A percentile compares a stretch with the other conserved stretches of the same genome.
These are phyloP conservation scores for Pichia sp. DNA, from an alignment of 1,139 yeast genomes.

Conservation along the genomic window DNA sequence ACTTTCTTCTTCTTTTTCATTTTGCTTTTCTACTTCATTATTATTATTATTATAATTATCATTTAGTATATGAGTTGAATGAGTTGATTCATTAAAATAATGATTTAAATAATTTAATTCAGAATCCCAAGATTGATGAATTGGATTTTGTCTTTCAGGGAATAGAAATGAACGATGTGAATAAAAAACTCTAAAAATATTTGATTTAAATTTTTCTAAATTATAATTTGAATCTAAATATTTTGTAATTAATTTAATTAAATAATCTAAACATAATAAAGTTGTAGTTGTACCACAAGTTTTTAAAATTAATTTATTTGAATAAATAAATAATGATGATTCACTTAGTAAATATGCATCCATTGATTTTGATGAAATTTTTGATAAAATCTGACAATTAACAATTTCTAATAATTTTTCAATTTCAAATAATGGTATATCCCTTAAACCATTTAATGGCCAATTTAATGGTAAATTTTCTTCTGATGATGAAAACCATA, in stretches of 20 bases:
- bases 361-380: slow-evolving; percentile 56
- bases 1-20: slow-evolving; percentile 54
- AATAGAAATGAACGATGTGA: slow-evolving; percentile 91
- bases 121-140: slow-evolving; percentile 80
- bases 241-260: slow-evolving; percentile 47
- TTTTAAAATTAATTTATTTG: slow-evolving; percentile 78
- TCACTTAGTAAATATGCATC: slow-evolving; percentile 88
- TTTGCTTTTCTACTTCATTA: slow-evolving; percentile 22
- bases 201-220: slow-evolving; percentile 5
- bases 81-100: slow-evolving; percentile 51
- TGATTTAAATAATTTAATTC: slow-evolving; percentile 68
- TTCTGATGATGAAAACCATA: slow-evolving; percentile 66
- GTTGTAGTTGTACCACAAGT: slow-evolving; percentile 97
- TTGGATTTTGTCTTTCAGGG: slow-evolving; percentile 75
- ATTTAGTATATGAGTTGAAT: slow-evolving; percentile 72
- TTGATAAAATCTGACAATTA: slow-evolving; percentile 82
- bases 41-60: slow-evolving; percentile 30
- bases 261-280: slow-evolving; percentile 62
- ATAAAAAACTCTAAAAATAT: slow-evolving; percentile 70
- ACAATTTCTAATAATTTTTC: slow-evolving; percentile 71
- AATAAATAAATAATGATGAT: slow-evolving; percentile 83
- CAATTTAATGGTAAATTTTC: slow-evolving; percentile 34
- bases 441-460: slow-evolving; percentile 47
- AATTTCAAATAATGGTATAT: slow-evolving; percentile 64
- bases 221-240: slow-evolving; percentile 32